Conservation (phyloP, 495 filamentous ascomycete species). For the Trichodelitschia bisporula region DNA sequence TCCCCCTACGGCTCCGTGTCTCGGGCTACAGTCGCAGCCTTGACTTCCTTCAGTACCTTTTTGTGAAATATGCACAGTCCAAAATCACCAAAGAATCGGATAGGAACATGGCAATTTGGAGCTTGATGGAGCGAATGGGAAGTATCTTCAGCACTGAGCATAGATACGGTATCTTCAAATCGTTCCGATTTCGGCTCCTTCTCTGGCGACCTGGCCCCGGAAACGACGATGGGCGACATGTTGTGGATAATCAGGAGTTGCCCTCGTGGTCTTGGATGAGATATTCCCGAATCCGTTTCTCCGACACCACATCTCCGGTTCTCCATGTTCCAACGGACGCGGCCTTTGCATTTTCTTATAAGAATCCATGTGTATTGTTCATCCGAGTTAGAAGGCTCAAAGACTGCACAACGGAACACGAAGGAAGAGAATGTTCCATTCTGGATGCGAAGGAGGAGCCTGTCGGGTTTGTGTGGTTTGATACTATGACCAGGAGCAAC, state of each 20-base stretch:
- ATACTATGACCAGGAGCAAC: too few species aligned
- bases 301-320: too few species aligned
- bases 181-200: conserved; percentile 2
- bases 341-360: too few species aligned
- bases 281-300: too few species aligned
- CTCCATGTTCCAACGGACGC: too few species aligned
- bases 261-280: conserved; percentile 10
- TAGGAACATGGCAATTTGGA: conserved; percentile 13
- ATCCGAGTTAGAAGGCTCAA: too few species aligned
- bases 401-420: too few species aligned
- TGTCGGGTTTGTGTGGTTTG: too few species aligned
- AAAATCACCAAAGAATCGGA: conserved; percentile 9
- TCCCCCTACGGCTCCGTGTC: conserved; percentile 8
- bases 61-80: conserved; percentile 13
- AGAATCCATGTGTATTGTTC: too few species aligned
- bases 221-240: not conserved
- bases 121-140: conserved; percentile 13
- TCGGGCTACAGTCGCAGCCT: conserved; percentile 6
- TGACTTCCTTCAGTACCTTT: conserved; percentile 12
- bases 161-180: conserved; percentile 5
- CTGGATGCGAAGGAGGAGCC: too few species aligned
- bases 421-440: too few species aligned
- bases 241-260: not conserved
- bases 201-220: conserved; percentile 4
- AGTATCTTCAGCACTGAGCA: conserved; percentile 6